A percentile compares a stretch with the other conserved stretches of the same genome.
Conservation (phyloP, 441 rosid species). For the Eruca vesicaria region DNA sequence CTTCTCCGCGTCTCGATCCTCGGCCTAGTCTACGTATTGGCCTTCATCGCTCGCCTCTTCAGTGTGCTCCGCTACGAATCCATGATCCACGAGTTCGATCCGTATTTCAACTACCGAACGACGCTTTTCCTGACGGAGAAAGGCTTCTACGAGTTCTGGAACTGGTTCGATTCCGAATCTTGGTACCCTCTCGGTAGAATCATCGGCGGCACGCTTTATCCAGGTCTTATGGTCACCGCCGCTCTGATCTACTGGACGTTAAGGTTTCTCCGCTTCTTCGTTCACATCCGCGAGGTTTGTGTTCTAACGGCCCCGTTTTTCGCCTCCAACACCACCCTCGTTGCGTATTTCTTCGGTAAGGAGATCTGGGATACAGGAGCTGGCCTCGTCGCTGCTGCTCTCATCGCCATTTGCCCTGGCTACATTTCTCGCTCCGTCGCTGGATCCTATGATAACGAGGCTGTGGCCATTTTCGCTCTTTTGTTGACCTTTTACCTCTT, state of each 20-base stretch:
- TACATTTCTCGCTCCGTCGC: slow-evolving; percentile 94
- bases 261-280: slow-evolving; percentile 67
- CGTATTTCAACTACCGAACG: slow-evolving; percentile 94
- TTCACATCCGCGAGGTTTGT: slow-evolving; percentile 94
- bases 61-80: slow-evolving; percentile 96
- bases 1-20: slow-evolving; percentile 84
- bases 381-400: slow-evolving; percentile 85
- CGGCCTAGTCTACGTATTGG: slow-evolving; percentile 74
- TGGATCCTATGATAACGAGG: slow-evolving; percentile 93
- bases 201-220: slow-evolving; percentile 93
- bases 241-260: slow-evolving; percentile 73
- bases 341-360: slow-evolving; percentile 93
- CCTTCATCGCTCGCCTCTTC: slow-evolving; percentile 84
- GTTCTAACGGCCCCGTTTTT: slow-evolving; percentile 95
- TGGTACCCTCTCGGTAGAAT: slow-evolving; percentile 98
- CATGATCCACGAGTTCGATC: slow-evolving; percentile 99
- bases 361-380: slow-evolving; percentile 98
- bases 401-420: slow-evolving; percentile 91
- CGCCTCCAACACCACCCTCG: slow-evolving; percentile 88
- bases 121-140: slow-evolving; percentile 87
- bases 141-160: slow-evolving; percentile 97
- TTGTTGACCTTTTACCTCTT: slow-evolving; percentile 85
- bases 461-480: slow-evolving; percentile 86
- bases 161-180: slow-evolving; percentile 96
- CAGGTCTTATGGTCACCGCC: slow-evolving; percentile 96